Conservation (phyloP, 805 yeast species). For the Candida sakaeoensis region DNA sequence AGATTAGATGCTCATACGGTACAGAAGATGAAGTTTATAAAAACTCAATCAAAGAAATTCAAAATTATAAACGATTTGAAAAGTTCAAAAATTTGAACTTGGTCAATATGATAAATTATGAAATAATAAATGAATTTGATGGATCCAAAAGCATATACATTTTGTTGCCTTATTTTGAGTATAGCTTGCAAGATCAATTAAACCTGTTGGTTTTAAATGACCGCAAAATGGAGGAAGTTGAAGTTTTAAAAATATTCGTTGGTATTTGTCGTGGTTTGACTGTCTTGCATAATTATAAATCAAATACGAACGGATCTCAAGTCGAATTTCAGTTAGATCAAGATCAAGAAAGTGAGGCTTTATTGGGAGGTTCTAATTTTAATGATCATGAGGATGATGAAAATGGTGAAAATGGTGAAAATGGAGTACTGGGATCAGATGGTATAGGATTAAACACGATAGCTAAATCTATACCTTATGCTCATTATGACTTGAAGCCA, state of each 20-base stretch:
- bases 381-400: slow-evolving; percentile 1
- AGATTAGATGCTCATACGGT: slow-evolving; percentile 85
- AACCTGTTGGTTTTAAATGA: slow-evolving; percentile 58
- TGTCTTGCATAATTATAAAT: slow-evolving; percentile 64
- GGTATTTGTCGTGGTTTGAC: slow-evolving; percentile 75
- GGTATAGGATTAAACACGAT: slow-evolving; percentile 28
- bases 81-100: slow-evolving; percentile 57
- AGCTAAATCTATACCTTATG: slow-evolving; percentile 50
- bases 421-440: neutral
- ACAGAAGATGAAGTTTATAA: slow-evolving; percentile 58
- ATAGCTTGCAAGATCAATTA: slow-evolving; percentile 77
- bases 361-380: slow-evolving; percentile 14
- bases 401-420: neutral
- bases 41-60: slow-evolving; percentile 73
- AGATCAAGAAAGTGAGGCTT: slow-evolving; percentile 17
- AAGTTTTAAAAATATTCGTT: slow-evolving; percentile 56
- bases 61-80: slow-evolving; percentile 64
- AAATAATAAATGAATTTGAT: slow-evolving; percentile 67
- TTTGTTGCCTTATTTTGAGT: slow-evolving; percentile 70
- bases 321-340: neutral
- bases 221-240: slow-evolving; percentile 53
- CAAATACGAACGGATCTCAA: slow-evolving; percentile 10
- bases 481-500: slow-evolving; percentile 87
- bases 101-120: slow-evolving; percentile 66
- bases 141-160: slow-evolving; percentile 79